These are phyloP conservation scores for Syzygium aromaticum DNA, from an alignment of 345 rosid genomes.

Conservation along the genomic window DNA sequence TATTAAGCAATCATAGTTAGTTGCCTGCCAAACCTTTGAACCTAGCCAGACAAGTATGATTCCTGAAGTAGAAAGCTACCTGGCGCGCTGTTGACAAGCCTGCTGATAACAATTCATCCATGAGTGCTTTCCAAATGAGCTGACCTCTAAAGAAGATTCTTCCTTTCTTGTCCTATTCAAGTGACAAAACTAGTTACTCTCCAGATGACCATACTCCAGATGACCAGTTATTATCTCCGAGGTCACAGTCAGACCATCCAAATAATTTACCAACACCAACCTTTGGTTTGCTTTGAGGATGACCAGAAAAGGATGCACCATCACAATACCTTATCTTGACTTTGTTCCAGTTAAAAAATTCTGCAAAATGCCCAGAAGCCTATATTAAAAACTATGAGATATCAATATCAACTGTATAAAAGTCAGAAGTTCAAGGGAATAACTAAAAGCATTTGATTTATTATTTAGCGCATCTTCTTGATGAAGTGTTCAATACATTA, in stretches of 20 bases:
- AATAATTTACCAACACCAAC: conserved; percentile 12
- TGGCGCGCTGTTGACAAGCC: conserved; percentile 70
- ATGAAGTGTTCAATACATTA: background rate
- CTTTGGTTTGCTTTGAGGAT: conserved; percentile 68
- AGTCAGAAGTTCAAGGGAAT: background rate
- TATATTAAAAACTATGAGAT: background rate
- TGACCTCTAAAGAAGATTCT: conserved; percentile 76
- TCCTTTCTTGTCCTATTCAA: conserved; percentile 30
- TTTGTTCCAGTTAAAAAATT: conserved; percentile 81
- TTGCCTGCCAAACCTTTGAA: background rate
- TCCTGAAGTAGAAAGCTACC: conserved; percentile 15
- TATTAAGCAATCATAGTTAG: background rate
- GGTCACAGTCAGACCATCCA: background rate
- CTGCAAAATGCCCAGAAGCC: conserved; percentile 18
- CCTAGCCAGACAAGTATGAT: background rate
- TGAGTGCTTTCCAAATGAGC: conserved; percentile 82
- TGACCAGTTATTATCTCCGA: background rate
- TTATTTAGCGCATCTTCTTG: background rate
- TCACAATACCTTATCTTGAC: conserved; percentile 82
- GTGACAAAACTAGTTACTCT: background rate
- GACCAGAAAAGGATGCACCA: conserved; percentile 90
- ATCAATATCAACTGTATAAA: background rate
- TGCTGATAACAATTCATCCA: conserved; percentile 59
- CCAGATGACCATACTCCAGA: background rate
- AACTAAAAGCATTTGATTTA: background rate